Evolutionary conservation across 306 rosid genomes (phyloP).

Genomic region (Malus asiatica): DNA sequence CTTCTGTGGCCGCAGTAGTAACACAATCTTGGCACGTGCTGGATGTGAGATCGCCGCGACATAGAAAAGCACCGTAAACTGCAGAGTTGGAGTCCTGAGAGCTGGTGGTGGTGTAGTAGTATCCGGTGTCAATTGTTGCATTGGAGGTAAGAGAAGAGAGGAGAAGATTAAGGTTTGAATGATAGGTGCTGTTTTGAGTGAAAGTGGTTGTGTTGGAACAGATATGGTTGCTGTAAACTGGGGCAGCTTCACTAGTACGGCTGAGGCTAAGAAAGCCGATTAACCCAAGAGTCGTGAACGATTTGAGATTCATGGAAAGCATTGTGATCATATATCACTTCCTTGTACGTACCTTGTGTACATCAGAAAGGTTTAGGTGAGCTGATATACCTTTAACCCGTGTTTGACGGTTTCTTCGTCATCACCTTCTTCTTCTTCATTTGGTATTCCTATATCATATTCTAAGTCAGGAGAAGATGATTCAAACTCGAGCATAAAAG

Average conservation of each 20-base stretch:
- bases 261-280: neutral
- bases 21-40: constrained; percentile 8
- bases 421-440: too few relatives aligned
- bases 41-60: neutral
- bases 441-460: too few relatives aligned
- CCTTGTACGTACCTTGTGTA: too few relatives aligned
- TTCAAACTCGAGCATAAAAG: too few relatives aligned
- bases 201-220: constrained; percentile 22
- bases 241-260: neutral
- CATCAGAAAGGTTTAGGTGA: too few relatives aligned
- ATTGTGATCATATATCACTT: neutral
- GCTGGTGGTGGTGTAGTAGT: neutral
- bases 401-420: too few relatives aligned
- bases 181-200: constrained; percentile 30
- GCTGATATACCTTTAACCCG: too few relatives aligned
- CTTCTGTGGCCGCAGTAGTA: neutral
- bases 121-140: neutral
- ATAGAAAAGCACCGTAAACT: constrained; percentile 3
- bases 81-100: neutral
- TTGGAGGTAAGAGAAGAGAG: neutral
- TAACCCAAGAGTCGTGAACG: neutral
- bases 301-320: neutral
- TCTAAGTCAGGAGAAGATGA: too few relatives aligned
- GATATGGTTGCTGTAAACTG: neutral
- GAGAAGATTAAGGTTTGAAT: constrained; percentile 20